These are phyloP conservation scores for Tulasnella sp. DNA, from an alignment of 768 basidiomycete genomes.

Conservation along the genomic window DNA sequence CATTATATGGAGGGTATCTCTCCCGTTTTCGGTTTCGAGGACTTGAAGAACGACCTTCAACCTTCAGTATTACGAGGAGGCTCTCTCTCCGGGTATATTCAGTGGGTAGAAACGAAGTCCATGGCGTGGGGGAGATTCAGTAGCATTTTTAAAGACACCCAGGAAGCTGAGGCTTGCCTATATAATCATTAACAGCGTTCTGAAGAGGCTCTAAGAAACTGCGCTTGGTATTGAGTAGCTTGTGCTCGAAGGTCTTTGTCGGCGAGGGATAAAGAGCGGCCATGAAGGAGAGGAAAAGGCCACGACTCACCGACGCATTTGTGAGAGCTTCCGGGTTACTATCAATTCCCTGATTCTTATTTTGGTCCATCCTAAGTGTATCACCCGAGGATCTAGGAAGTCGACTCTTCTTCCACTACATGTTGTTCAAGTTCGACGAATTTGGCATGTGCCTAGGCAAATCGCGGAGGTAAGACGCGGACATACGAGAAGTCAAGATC, in stretches of 20 bases:
- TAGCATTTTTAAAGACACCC: not conserved
- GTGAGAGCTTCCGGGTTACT: not conserved
- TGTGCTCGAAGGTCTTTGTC: not conserved
- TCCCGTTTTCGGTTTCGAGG: not conserved
- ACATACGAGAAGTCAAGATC: not conserved
- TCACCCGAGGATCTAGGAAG: not conserved
- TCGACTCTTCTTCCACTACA: not conserved
- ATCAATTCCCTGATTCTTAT: not conserved
- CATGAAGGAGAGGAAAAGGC: not conserved
- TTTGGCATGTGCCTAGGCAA: not conserved
- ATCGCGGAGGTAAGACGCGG: not conserved
- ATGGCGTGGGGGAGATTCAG: not conserved
- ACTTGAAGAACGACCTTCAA: not conserved
- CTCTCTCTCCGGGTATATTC: not conserved
- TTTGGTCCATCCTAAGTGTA: not conserved
- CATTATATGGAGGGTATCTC: not conserved
- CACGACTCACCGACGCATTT: not conserved
- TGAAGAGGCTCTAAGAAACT: not conserved
- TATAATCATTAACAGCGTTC: not conserved
- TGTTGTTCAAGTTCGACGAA: not conserved
- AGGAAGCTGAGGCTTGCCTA: not conserved
- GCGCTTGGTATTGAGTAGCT: not conserved
- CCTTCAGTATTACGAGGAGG: not conserved
- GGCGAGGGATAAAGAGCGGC: no score
- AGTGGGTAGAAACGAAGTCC: not conserved